These are phyloP conservation scores for Ustilago nuda DNA, from an alignment of 1,284 basidiomycete genomes.

Conservation along the genomic window DNA sequence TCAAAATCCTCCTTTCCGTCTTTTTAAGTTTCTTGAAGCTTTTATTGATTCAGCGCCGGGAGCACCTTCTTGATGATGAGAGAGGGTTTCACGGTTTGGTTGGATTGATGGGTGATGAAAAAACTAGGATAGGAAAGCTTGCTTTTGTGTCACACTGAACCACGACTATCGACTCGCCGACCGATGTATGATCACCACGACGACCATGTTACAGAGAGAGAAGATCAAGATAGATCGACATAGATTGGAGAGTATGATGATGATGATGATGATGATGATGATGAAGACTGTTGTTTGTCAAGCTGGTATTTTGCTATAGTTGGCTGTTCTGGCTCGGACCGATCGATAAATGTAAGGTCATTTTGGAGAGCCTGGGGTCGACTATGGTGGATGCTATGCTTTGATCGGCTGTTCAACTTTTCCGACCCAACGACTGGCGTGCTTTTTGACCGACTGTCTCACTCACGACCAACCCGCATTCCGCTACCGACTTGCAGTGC, in stretches of 20 bases:
- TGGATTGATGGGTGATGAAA: conserved; percentile 45
- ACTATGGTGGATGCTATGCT: conserved; percentile 16
- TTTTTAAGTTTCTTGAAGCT: conserved; percentile 28
- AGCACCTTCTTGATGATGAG: not conserved
- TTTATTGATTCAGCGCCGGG: conserved; percentile 30
- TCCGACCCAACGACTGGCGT: conserved; percentile 29
- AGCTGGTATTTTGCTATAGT: conserved; percentile 18
- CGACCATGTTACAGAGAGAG: conserved; percentile 15
- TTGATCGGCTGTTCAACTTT: conserved; percentile 31
- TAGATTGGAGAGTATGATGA: not conserved
- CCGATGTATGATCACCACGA: conserved; percentile 22
- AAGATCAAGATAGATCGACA: conserved; percentile 7
- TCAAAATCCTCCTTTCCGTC: conserved; percentile 38
- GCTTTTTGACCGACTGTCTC: conserved; percentile 5
- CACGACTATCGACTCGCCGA: conserved; percentile 13
- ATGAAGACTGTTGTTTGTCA: conserved; percentile 26
- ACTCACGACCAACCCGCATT: not conserved
- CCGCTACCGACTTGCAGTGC: conserved; percentile 1
- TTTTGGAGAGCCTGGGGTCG: conserved; percentile 49
- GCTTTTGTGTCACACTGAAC: conserved; percentile 46
- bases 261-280: conserved; percentile 8
- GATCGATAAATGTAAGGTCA: conserved; percentile 43
- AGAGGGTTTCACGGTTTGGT: not conserved
- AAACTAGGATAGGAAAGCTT: conserved; percentile 26
- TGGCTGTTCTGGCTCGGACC: conserved; percentile 54